Conservation (phyloP, 352 stramenopile species). For the Pelagophyceae sp. region DNA sequence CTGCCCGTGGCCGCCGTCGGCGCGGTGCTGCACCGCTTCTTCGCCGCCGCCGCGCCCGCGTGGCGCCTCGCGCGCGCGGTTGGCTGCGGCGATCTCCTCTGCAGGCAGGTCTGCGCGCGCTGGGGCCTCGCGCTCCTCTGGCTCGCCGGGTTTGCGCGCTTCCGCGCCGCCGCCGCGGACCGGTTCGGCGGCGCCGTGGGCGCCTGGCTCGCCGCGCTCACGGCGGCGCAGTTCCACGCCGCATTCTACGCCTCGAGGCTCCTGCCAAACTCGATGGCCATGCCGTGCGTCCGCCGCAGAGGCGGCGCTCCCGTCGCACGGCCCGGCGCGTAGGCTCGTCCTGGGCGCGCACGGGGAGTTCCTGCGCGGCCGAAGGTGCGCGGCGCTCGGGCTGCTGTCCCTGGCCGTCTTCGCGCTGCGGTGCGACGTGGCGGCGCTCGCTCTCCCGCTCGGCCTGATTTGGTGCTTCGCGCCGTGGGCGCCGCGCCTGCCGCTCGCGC, state of each 20-base stretch:
- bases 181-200: background rate
- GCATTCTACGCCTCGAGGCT: conserved; percentile 92
- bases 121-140: background rate
- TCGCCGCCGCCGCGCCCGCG: background rate
- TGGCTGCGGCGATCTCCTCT: background rate
- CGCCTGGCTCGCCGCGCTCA: conserved; percentile 60
- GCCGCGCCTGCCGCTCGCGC: conserved; percentile 58
- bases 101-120: background rate
- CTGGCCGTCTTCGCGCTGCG: conserved; percentile 82
- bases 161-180: background rate
- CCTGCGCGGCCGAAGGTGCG: conserved; percentile 49
- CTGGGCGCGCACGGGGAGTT: conserved; percentile 49
- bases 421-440: conserved; percentile 92
- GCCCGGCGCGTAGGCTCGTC: conserved; percentile 25
- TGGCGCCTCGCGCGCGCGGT: background rate
- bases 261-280: conserved; percentile 92
- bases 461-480: conserved; percentile 69
- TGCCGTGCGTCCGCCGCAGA: conserved; percentile 42
- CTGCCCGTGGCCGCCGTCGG: conserved; percentile 48
- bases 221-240: conserved; percentile 88
- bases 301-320: background rate
- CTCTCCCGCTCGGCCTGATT: conserved; percentile 77
- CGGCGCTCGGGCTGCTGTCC: conserved; percentile 54
- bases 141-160: background rate
- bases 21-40: background rate